phyloP scores from a whole-genome alignment of 306 rosid species.

The Dryas drummondii region DNA sequence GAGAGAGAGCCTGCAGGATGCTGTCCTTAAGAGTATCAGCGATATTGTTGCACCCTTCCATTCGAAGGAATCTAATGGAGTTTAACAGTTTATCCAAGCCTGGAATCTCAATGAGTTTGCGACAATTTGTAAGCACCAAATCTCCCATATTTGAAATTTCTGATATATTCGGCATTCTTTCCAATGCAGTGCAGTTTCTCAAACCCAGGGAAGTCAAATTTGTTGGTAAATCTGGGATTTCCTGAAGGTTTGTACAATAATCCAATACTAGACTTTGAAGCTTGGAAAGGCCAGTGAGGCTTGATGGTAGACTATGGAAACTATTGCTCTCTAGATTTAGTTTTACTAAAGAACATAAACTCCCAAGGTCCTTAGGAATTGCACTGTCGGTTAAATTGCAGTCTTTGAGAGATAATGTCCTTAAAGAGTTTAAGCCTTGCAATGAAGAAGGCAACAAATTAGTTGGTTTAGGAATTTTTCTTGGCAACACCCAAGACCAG shows the following conservation, averaged over 20 bases:
- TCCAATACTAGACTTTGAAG: background rate
- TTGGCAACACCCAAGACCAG: constrained; percentile 42
- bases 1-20: constrained; percentile 28
- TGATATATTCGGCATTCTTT: constrained; percentile 21
- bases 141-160: background rate
- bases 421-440: constrained; percentile 20
- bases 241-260: background rate
- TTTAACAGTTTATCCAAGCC: constrained; percentile 14
- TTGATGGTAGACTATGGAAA: constrained; percentile 4
- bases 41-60: constrained; percentile 28
- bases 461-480: background rate
- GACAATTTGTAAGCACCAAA: constrained; percentile 19
- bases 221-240: constrained; percentile 17
- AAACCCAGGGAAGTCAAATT: background rate
- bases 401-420: background rate
- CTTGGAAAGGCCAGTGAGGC: background rate
- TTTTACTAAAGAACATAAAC: background rate
- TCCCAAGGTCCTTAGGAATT: background rate
- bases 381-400: constrained; percentile 16
- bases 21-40: background rate
- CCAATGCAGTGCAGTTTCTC: constrained; percentile 5
- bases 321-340: constrained; percentile 1
- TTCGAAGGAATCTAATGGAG: background rate
- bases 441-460: constrained; percentile 18
- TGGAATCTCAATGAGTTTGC: constrained; percentile 15